Evolutionary conservation across 306 rosid genomes (phyloP), one percentile per base, ranked within the genome.

Genomic region (Glycyrrhiza uralensis): DNA sequence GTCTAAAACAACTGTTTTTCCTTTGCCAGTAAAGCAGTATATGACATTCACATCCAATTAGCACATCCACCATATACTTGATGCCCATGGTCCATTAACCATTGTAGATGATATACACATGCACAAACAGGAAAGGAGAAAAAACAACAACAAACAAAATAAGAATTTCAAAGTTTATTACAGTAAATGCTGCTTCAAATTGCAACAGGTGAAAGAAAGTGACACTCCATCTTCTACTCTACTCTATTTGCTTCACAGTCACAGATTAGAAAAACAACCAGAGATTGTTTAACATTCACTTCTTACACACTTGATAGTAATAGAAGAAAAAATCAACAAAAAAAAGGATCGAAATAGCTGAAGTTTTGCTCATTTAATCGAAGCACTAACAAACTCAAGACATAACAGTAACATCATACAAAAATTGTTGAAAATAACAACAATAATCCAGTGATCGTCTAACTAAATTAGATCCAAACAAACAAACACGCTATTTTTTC

Each of bases 191-290:
- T 33, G 32, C 23, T 39, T 54, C 67, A 42, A 44, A 55, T 54
- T 32, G 41, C n/a, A 56, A 24, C 32, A 30, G 69, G 63, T 57
- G 11, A 57, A 67, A 47, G 60, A 52, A 62, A 19, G 35, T n/a
- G 45, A 63, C 36, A 64, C 5, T 64, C 46, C 55, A 17, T 64
- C 78, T 62, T 72, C 26, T n/a, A n/a, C n/a, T n/a, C n/a, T 63
- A 44, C 41, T 42, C 30, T 61, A 64, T 33, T 56, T 65, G 63
- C 60, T 45, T 64, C 54, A 23, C n/a, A n/a, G n/a, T n/a, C n/a
- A n/a, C 4, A 41, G 22, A 69, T 17, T 24, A 49, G 28, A 47
- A 28, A 49, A 54, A 33, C 35, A 32, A 15, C 2, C 13, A 39
- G 39, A 45, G 10, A 47, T 57, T 68, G 75, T 55, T 33, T 74